phyloP scores from a whole-genome alignment of 805 yeast genomes.

The Torulaspora microellipsoides region DNA sequence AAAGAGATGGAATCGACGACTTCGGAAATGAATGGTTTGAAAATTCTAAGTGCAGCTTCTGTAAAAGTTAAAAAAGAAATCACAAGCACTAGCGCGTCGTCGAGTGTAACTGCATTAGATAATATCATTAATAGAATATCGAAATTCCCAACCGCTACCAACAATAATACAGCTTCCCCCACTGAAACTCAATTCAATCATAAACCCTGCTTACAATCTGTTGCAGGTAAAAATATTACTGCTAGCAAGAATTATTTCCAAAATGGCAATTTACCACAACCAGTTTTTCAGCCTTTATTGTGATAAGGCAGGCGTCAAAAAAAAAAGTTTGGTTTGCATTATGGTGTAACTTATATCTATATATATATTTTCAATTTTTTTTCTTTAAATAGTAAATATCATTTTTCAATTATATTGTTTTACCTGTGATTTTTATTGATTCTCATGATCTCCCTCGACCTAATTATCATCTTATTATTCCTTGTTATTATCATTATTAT shows the following conservation, averaged over 20 bases:
- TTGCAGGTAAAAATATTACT: slow-evolving; percentile 2
- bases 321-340: no score
- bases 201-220: slow-evolving; percentile 5
- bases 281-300: slow-evolving; percentile 30
- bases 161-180: slow-evolving; percentile 1
- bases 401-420: no score
- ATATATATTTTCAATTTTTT: no score
- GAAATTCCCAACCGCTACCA: slow-evolving; percentile 9
- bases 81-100: slow-evolving; percentile 3
- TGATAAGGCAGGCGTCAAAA: slow-evolving; percentile 8
- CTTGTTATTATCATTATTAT: background rate
- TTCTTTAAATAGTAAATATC: no score
- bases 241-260: slow-evolving; percentile 21
- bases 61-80: slow-evolving; percentile 17
- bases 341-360: no score
- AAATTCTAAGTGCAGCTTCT: slow-evolving; percentile 31
- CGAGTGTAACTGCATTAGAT: slow-evolving; percentile 18
- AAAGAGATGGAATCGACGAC: slow-evolving; percentile 18
- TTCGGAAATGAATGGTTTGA: slow-evolving; percentile 22
- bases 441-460: no score
- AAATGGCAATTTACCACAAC: slow-evolving; percentile 30
- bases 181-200: background rate
- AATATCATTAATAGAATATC: slow-evolving; percentile 21
- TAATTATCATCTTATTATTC: no score
- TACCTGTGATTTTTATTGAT: background rate